Evolutionary conservation across 225 moss, liverwort and hornwort genomes (phyloP).

Genomic region (Sphagnum contortum): DNA sequence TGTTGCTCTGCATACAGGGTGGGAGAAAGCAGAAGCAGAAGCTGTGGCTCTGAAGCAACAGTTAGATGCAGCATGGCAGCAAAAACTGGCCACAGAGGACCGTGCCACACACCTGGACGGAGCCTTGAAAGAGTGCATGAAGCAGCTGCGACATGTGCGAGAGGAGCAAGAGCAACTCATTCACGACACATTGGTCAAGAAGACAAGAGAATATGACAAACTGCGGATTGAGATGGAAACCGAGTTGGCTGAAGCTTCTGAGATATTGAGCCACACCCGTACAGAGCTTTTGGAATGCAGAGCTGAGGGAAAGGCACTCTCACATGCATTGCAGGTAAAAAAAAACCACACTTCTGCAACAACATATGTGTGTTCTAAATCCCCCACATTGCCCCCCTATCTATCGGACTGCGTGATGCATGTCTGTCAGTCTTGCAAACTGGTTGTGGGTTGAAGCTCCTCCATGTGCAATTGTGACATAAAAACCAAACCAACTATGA

Average conservation of each 20-base stretch:
- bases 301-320: conserved; percentile 46
- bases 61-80: conserved; percentile 41
- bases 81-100: conserved; percentile 53
- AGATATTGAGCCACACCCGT: conserved; percentile 33
- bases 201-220: conserved; percentile 73
- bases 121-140: conserved; percentile 78
- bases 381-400: too few relatives aligned
- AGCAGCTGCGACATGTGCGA: conserved; percentile 62
- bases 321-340: conserved; percentile 40
- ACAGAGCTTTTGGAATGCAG: conserved; percentile 35
- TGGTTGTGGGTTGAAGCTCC: background rate
- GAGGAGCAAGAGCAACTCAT: conserved; percentile 71
- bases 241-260: conserved; percentile 38
- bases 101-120: conserved; percentile 72
- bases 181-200: conserved; percentile 70
- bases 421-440: background rate
- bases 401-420: too few relatives aligned
- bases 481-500: too few relatives aligned
- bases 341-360: background rate
- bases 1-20: conserved; percentile 29
- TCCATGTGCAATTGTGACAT: too few relatives aligned
- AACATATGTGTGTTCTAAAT: too few relatives aligned
- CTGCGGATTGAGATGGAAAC: conserved; percentile 70
- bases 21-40: conserved; percentile 93
- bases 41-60: conserved; percentile 59